A percentile compares a stretch with the other conserved stretches of the same genome.
Conservation (phyloP, 495 filamentous ascomycete species). For the Penicillium desertorum region DNA sequence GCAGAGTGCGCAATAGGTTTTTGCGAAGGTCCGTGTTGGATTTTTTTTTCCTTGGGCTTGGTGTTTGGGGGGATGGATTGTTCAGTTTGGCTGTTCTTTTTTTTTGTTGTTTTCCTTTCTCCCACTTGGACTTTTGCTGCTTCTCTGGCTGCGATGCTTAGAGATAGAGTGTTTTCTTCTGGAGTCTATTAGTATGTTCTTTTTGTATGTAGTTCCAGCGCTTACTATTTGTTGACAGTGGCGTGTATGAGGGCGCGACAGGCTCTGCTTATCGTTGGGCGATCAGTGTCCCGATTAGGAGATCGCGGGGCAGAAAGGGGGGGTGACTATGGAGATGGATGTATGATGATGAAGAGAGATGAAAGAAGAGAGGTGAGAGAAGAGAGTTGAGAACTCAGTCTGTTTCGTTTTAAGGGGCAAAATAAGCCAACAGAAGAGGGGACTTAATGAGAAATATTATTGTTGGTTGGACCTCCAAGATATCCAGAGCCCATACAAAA, state of each 20-base stretch:
- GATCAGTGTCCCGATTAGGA: slow-evolving; percentile 9
- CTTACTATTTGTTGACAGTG: slow-evolving; percentile 1
- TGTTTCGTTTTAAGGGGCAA: slow-evolving; percentile 2
- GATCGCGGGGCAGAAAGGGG: slow-evolving; percentile 23
- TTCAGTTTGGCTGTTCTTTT: slow-evolving; percentile 10
- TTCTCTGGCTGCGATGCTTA: neutral
- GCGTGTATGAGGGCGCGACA: slow-evolving; percentile 7
- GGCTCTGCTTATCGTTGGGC: slow-evolving; percentile 13
- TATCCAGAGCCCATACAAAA: neutral
- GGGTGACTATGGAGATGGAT: slow-evolving; percentile 1
- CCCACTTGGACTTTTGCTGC: neutral
- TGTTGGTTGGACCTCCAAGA: neutral
- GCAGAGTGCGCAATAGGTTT: neutral
- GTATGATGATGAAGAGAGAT: neutral
- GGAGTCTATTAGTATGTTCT: neutral
- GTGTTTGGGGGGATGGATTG: neutral
- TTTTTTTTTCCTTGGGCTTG: slow-evolving; percentile 4
- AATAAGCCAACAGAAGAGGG: neutral
- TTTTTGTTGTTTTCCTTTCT: slow-evolving; percentile 1
- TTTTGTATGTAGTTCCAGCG: neutral
- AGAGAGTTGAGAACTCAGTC: too few species aligned
- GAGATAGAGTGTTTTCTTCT: neutral
- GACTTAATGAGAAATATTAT: neutral
- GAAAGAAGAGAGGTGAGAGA: neutral
- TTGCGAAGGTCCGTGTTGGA: slow-evolving; percentile 10